Evolutionary conservation across 2,329 filamentous ascomycete genomes (phyloP), one percentile per base, ranked within the genome.

Genomic region (Cucurbitaria berberidis): DNA sequence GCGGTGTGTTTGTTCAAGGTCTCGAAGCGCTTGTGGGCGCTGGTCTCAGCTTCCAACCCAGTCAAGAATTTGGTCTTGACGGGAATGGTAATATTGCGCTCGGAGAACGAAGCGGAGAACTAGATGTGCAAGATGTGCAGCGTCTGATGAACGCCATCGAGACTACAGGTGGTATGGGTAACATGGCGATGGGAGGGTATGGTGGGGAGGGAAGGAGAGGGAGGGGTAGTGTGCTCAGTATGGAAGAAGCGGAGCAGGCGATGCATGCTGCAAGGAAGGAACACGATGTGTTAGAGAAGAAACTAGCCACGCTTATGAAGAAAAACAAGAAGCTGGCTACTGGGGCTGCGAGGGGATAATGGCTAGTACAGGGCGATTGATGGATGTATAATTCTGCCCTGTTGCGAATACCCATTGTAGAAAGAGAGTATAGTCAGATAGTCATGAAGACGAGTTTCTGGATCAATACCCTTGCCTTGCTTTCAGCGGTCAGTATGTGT

Each of bases 221-320:
- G 10, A 57, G 65, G 29, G 62, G 68, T 7, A 67, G 66, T 45
- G 65, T 75, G 24, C 58, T 74, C 24, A 63, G 57, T 15, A 50
- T 74, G 26, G 69, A 74, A n/a, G 72, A 75, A 59, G 67, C 72
- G 13, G 74, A 76, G 51, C 61, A 66, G 15, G 71, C 69, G 10
- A 68, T 76, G 65, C 59, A 68, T 22, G 61, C 60, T 9, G 72
- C 72, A 38, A 68, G 64, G 57, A 70, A 73, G 55, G 72, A 75
- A 26, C 64, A 73, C 26, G 73, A 75, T 53, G 66, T 66, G 19
- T 40, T 74, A 47, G 73, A 75, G 51, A 74, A 74, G 61, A 75
- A 72, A 53, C 45, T 76, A 22, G 63, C 62, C 3, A 65, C 51
- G 13, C 44, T 74, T n/a, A 68, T 74, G 54, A 76, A 74, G 63